Evolutionary conservation across 352 stramenopile genomes (phyloP), one percentile per base, ranked within the genome.

Genomic region (Peronospora belbahrii): DNA sequence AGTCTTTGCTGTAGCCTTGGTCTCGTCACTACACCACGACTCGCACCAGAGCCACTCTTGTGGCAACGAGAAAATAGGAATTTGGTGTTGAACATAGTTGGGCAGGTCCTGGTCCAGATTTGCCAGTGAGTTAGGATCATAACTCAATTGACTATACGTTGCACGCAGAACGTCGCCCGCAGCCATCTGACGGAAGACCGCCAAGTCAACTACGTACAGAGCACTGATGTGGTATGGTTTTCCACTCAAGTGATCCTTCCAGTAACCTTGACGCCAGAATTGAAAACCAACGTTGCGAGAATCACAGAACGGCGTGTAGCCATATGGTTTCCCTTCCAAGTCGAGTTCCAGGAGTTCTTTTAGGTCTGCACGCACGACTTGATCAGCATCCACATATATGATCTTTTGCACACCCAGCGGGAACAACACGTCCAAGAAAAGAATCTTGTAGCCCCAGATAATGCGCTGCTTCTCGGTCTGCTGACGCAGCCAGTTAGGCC

Each of bases 361-460:
- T 33, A 99, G 65, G 56, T 99, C 96, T 13, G 93, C 92, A 46
- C 97, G 88, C 9, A 99, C 83, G 11, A 99, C 96, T 80, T 99
- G 96, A 63, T 99, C 97, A 0, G 97, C 94, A 64, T 99, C 97
- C 22, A 99, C 97, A 67, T 98, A 99, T 47, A 98, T 98, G 41
- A 99, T 97, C 70, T 98, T 98, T 59, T 98, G 94, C 14, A 99
- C 89, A 49, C 94, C 80, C 5, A 99, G 78, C 10, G 97, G 97
- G 63, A 99, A 99, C 1, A 99, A 68, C 27, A 99, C 97, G 65
- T 99, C 97, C 17, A 99, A 64, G 65, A 99, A 99, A 0, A 99
- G 74, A 64, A 99, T 99, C 75, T 99, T 99, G 82, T 99, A 99
- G 11, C 96, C 97, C 97, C 97, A 99, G 58, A 99, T 99, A 57